Evolutionary conservation across 148 eudicot species (phyloP), one percentile per base, ranked within the genome.

Genomic region (Spergularia marina): DNA sequence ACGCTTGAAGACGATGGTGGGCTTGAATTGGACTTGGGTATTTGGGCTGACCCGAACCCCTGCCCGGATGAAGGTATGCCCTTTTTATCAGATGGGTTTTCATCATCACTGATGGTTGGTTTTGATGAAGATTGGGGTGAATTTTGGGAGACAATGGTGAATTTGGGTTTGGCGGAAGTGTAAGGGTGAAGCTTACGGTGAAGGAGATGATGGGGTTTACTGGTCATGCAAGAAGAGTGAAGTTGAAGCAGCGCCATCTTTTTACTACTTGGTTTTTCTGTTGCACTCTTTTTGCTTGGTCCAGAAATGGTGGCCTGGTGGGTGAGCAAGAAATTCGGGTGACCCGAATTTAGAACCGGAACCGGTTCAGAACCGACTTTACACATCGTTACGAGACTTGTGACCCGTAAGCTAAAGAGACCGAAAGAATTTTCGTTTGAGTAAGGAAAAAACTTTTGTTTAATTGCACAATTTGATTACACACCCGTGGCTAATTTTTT

Each of bases 161-260:
- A 52, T 68, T 60, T 58, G 77, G 84, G 65, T 72, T 82, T 83
- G 68, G 74, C 44, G 36, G 68, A 58, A 10, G 18, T 66, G 62
- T 1, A 20, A 18, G 39, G 36, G 63, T 36, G 68, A n/a, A 77
- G 64, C 70, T 53, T 65, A 78, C 58, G 79, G 59, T 52, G 75
- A 51, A 68, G 78, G 70, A 51, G 80, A 56, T 83, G 78, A 62
- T 82, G 78, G 68, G 80, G 85, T 82, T 83, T 83, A 55, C 25
- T 80, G 84, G 74, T 21, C 74, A 75, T 63, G 68, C 73, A 57
- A 41, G 93, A 80, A 71, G 85, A 80, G 73, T 77, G 85, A 75
- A 82, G 66, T 5, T 73, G 83, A 74, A 86, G 71, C 53, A 88
- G 77, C 76, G 87, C 88, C 90, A 88, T 90, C 79, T 81, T 78